phyloP scores from a whole-genome alignment of 2,329 filamentous ascomycete species.

The Arthroderma sp. region DNA sequence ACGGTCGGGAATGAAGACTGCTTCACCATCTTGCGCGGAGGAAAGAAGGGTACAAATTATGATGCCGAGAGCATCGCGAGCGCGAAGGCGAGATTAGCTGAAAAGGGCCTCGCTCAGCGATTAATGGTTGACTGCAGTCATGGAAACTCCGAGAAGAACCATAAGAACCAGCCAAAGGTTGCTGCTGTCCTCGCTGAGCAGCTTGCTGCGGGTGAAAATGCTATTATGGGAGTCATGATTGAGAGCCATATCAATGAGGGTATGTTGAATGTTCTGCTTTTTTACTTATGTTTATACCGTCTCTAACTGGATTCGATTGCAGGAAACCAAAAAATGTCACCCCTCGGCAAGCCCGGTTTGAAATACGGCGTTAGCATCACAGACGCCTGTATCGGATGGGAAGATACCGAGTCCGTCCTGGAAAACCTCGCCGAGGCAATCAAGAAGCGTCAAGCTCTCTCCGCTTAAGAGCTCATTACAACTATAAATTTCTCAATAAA shows the following conservation, averaged over 20 bases:
- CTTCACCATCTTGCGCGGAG: slow-evolving; percentile 89
- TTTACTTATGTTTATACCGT: not conserved
- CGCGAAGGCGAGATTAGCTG: slow-evolving; percentile 62
- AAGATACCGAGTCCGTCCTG: slow-evolving; percentile 70
- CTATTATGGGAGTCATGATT: slow-evolving; percentile 95
- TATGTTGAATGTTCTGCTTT: slow-evolving; percentile 1
- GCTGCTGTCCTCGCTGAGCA: slow-evolving; percentile 72
- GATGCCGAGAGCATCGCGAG: slow-evolving; percentile 70
- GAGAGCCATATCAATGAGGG: slow-evolving; percentile 94
- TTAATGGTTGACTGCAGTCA: slow-evolving; percentile 99
- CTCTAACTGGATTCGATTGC: not conserved
- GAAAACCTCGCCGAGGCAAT: slow-evolving; percentile 69
- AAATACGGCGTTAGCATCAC: slow-evolving; percentile 91
- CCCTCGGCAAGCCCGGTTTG: slow-evolving; percentile 62
- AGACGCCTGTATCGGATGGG: slow-evolving; percentile 91
- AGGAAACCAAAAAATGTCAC: slow-evolving; percentile 66
- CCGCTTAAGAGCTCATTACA: too few relatives aligned
- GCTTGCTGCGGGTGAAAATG: slow-evolving; percentile 71
- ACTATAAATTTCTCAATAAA: too few relatives aligned
- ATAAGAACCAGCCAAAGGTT: slow-evolving; percentile 93
- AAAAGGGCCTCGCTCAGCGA: slow-evolving; percentile 74
- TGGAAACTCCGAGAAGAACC: slow-evolving; percentile 94
- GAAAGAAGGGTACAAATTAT: slow-evolving; percentile 85
- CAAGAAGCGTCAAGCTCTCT: slow-evolving; percentile 49
- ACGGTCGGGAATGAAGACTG: slow-evolving; percentile 93